Base-by-base conservation (phyloP, 2,329 filamentous ascomycete species). In the Furcasterigmium sp. region DNA sequence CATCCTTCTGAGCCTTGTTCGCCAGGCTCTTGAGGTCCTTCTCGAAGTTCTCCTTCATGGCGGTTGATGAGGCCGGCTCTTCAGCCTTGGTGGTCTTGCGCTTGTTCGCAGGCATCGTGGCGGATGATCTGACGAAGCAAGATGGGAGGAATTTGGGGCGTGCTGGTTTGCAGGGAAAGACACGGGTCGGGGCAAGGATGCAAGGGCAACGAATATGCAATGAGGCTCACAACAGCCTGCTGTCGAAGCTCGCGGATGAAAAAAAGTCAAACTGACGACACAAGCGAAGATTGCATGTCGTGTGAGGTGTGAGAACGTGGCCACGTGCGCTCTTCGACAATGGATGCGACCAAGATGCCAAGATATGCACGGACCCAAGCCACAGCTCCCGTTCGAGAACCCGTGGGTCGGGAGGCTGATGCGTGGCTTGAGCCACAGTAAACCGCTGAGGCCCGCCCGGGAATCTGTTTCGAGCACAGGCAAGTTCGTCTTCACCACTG, bases 31-130 rank as follows among this genome's bases (percentile, higher is more conserved):
- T 65, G 43, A 80, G 72, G 52, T 81, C 76, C 45, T 64, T 63
- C 53, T 78, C 74, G 53, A 78, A 78, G 39, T 64, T 65, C 46
- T 75, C 65, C n/a, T 70, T 70, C 4, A 71, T 73, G 55, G 72
- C 67, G 30, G 64, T 53, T 41, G 60, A 49, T 13, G 58, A 45
- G 50, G 51, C 41, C 30, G 30, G 29, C 19, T 38, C 30, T 17
- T 37, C 42, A 17, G 34, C 19, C 32, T 45, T 45, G 29, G 11
- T 15, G 20, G 25, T 5, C 19, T 44, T 50, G 32, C 32, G 32
- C 4, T 40, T 23, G n/a, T 47, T 50, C 30, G 48, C 32, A 15
- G 46, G 39, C 48, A 50, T 50, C 8, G 21, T 15, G 14, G 28
- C 7, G 36, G 35, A n/a, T n/a, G n/a, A n/a, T 26, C 11, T 7